phyloP scores from a whole-genome alignment of 352 stramenopile species.

The Globisporangium viniferum region DNA sequence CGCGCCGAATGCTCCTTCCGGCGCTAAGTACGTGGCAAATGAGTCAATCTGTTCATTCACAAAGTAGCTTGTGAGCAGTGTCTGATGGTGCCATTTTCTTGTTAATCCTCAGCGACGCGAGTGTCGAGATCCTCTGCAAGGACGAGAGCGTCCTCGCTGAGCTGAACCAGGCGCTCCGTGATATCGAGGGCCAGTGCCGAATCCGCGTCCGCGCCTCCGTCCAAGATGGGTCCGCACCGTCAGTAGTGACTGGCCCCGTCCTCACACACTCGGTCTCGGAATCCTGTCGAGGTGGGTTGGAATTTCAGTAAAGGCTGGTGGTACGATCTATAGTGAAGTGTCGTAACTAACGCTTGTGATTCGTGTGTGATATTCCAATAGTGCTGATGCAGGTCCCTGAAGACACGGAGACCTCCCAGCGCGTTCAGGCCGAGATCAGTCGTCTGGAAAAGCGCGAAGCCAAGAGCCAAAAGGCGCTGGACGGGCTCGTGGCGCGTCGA shows the following conservation, averaged over 20 bases:
- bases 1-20: constrained; percentile 37
- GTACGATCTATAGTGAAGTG: background rate
- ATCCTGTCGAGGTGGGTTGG: constrained; percentile 43
- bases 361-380: constrained; percentile 18
- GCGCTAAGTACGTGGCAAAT: constrained; percentile 21
- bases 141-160: constrained; percentile 26
- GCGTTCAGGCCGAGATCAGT: constrained; percentile 55
- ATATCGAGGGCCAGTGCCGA: constrained; percentile 48
- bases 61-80: background rate
- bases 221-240: background rate
- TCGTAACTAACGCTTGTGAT: background rate
- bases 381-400: constrained; percentile 65
- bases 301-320: background rate
- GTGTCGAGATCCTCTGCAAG: constrained; percentile 31
- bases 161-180: constrained; percentile 33
- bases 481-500: constrained; percentile 43
- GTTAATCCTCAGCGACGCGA: constrained; percentile 8
- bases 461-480: constrained; percentile 51
- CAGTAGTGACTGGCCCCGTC: constrained; percentile 14
- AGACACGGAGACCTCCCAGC: constrained; percentile 60
- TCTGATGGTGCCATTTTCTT: background rate
- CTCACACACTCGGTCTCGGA: constrained; percentile 57
- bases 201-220: constrained; percentile 26
- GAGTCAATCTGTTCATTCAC: background rate
- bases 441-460: constrained; percentile 58